Base-by-base conservation (phyloP, 2,329 filamentous ascomycete genomes). In the Fonsecaea nubica region DNA sequence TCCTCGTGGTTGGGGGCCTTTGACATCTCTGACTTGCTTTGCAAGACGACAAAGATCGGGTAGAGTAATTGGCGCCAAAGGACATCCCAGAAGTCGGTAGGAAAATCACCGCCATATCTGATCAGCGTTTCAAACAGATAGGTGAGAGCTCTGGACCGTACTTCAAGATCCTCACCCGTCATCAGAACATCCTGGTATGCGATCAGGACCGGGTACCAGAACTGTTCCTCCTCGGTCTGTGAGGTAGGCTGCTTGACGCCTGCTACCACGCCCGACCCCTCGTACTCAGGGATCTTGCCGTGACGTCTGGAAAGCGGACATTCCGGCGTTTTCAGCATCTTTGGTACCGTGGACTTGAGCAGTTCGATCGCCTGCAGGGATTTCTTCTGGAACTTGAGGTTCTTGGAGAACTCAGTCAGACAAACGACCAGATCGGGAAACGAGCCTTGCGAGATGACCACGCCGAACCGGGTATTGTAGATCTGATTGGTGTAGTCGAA, bases 151-250 rank as follows among this genome's bases (percentile, higher is more conserved):
- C 83, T 80, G 69, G 87, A 97, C 65, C 95, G 90, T 48, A 98
- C 95, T 79, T 99, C 95, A 18, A 99, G 85, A 76, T 99, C 95
- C 78, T 99, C 96, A 2, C 96, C 95, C 1, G 95, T 99, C 95
- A 99, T 99, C 56, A 99, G 82, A 25, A 99, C 93, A 77, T 99
- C 95, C 76, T 99, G 95, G 83, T 99, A 99, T 2, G 96, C 94
- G 76, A 99, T 98, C 35, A 99, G 83, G 5, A 99, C 92, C 0
- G 95, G 95, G 78, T 99, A 99, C 95, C 95, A 99, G 79, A 93
- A 99, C 42, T 96, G 93, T 77, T 98, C 95, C 77, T 99, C 96
- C 70, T 95, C 89, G 3, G 93, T 96, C 54, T 96, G 96, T 61
- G 90, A 89, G 64, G 84, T 91, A 63, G 88, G 88, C 67, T 89